phyloP scores from a whole-genome alignment of 345 rosid species.

The Dovyalis caffra region DNA sequence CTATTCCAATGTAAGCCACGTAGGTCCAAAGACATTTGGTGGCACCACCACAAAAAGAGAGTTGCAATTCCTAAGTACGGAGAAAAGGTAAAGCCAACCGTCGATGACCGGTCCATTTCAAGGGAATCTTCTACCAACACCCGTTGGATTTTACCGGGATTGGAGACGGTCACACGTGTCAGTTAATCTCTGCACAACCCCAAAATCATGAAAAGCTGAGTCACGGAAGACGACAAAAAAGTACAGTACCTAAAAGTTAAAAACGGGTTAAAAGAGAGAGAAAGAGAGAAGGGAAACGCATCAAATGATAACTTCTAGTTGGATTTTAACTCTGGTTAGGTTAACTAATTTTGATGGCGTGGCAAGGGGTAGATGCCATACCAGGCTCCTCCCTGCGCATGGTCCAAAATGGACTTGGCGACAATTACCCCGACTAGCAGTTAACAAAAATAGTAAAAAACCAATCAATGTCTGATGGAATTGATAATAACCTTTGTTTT shows the following conservation, averaged over 20 bases:
- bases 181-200: not conserved
- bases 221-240: conserved; percentile 24
- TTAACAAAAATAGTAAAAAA: too few relatives aligned
- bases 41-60: not conserved
- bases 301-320: conserved; percentile 25
- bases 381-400: too few relatives aligned
- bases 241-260: not conserved
- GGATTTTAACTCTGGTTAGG: conserved; percentile 20
- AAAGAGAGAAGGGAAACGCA: too few relatives aligned
- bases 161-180: conserved; percentile 13
- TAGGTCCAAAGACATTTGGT: conserved; percentile 2
- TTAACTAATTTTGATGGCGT: conserved; percentile 11
- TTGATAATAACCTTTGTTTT: too few relatives aligned
- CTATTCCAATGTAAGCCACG: not conserved
- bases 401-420: too few relatives aligned
- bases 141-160: conserved; percentile 28
- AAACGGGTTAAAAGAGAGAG: too few relatives aligned
- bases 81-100: not conserved
- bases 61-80: not conserved
- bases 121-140: conserved; percentile 14
- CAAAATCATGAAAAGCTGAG: conserved; percentile 4
- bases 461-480: too few relatives aligned
- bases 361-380: not conserved
- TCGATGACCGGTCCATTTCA: conserved; percentile 15
- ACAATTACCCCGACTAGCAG: too few relatives aligned